phyloP scores from a whole-genome alignment of 2,329 filamentous ascomycete genomes.

The Aureobasidium subglaciale region DNA sequence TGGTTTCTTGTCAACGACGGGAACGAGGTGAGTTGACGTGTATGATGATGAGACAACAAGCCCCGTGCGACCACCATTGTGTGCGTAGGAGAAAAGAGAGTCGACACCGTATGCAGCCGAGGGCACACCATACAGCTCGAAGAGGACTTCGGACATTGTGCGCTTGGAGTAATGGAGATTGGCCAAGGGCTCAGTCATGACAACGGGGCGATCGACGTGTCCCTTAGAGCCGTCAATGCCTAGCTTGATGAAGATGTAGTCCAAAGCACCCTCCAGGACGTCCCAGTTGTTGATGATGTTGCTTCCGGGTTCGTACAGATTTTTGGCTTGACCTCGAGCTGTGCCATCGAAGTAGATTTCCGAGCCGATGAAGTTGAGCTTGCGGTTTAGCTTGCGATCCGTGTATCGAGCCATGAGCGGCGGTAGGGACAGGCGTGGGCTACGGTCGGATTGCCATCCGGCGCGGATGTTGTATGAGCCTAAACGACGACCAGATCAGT shows the following conservation, averaged over 20 bases:
- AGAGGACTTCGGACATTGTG: slow-evolving; percentile 92
- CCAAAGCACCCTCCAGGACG: slow-evolving; percentile 87
- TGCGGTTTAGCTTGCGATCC: slow-evolving; percentile 86
- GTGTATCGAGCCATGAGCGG: slow-evolving; percentile 93
- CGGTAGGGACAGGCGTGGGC: slow-evolving; percentile 72
- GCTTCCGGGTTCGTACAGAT: slow-evolving; percentile 82
- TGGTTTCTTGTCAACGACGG: slow-evolving; percentile 79
- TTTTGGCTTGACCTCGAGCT: slow-evolving; percentile 80
- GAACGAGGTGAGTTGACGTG: slow-evolving; percentile 90
- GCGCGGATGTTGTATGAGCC: slow-evolving; percentile 84
- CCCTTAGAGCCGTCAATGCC: slow-evolving; percentile 72
- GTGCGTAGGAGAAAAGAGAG: slow-evolving; percentile 88
- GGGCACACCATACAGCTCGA: slow-evolving; percentile 89
- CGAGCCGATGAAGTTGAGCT: slow-evolving; percentile 82
- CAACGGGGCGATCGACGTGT: slow-evolving; percentile 73
- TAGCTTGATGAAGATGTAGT: slow-evolving; percentile 91
- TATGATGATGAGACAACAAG: slow-evolving; percentile 88
- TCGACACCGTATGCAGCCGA: slow-evolving; percentile 92
- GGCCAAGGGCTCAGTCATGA: slow-evolving; percentile 93
- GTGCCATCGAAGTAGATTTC: slow-evolving; percentile 95
- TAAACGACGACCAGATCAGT: slow-evolving; percentile 31
- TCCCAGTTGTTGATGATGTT: slow-evolving; percentile 97
- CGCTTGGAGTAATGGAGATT: slow-evolving; percentile 75
- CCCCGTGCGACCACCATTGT: slow-evolving; percentile 82
- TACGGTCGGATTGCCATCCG: slow-evolving; percentile 87